Evolutionary conservation across 2,329 filamentous ascomycete species (phyloP).

Genomic region (Aspergillus flavus): DNA sequence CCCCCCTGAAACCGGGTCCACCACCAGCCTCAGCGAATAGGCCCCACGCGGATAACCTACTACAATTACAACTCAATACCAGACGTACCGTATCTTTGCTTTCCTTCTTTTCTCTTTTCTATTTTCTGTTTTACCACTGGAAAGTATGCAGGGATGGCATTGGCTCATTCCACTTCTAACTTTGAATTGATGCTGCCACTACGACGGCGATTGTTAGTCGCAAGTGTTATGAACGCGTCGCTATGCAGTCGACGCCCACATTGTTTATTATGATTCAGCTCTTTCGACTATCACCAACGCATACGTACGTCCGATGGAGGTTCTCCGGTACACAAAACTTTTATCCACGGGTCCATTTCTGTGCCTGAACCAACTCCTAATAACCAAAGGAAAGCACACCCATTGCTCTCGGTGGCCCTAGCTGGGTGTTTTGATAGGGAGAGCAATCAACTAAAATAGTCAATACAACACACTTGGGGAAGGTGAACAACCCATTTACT

Average conservation of each 20-base stretch:
- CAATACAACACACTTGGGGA: neutral
- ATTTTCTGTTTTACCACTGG: neutral
- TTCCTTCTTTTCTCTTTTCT: neutral
- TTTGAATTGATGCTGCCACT: conserved; percentile 9
- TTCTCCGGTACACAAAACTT: neutral
- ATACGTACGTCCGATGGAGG: neutral
- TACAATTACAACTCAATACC: neutral
- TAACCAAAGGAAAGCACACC: neutral
- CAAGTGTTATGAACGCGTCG: conserved; percentile 20
- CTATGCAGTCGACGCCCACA: conserved; percentile 9
- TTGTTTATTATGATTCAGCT: conserved; percentile 14
- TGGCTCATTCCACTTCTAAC: conserved; percentile 21
- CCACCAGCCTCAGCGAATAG: conserved; percentile 13
- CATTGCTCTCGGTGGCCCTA: neutral
- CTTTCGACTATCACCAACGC: neutral
- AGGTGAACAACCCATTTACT: neutral
- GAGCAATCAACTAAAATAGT: neutral
- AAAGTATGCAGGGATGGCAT: conserved; percentile 34
- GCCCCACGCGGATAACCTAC: conserved; percentile 2
- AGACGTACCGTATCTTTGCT: neutral
- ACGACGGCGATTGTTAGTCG: conserved; percentile 15
- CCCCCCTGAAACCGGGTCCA: conserved; percentile 35
- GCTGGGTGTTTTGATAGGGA: neutral
- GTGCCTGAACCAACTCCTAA: neutral
- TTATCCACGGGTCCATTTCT: conserved; percentile 4